These are phyloP conservation scores for Diaporthe batatas DNA, from an alignment of 2,329 filamentous ascomycete species.

Conservation along the genomic window DNA sequence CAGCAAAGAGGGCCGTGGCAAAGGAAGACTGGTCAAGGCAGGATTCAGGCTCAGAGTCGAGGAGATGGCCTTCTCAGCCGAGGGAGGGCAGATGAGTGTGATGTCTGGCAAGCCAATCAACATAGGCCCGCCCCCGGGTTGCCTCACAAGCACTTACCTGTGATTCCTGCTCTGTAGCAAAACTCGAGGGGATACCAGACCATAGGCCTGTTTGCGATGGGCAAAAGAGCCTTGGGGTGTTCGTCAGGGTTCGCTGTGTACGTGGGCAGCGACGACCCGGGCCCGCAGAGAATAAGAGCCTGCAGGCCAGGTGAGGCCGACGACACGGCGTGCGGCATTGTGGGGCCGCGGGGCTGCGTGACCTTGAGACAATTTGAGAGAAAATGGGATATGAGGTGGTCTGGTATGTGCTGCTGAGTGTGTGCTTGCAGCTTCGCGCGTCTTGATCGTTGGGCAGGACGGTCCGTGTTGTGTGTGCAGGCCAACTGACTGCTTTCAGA, in stretches of 20 bases:
- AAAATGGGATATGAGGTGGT: background rate
- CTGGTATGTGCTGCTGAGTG: background rate
- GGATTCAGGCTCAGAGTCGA: conserved; percentile 82
- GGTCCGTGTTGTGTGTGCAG: background rate
- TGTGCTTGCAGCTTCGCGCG: background rate
- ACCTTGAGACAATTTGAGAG: background rate
- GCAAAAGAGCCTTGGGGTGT: conserved; percentile 84
- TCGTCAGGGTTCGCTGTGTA: conserved; percentile 86
- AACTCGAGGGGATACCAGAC: conserved; percentile 91
- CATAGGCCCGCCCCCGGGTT: background rate
- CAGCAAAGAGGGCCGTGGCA: conserved; percentile 80
- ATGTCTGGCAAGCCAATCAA: conserved; percentile 60
- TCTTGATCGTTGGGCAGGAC: background rate
- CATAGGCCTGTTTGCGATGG: conserved; percentile 88
- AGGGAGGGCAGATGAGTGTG: conserved; percentile 74
- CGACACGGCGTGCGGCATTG: conserved; percentile 81
- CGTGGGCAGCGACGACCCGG: conserved; percentile 84
- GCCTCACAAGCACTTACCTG: conserved; percentile 62
- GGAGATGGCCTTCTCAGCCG: conserved; percentile 75
- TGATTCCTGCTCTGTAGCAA: conserved; percentile 84
- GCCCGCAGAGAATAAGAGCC: conserved; percentile 85
- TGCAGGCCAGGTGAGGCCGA: conserved; percentile 84
- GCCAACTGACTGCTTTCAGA: background rate
- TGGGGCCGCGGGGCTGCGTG: conserved; percentile 38
- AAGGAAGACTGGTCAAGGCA: conserved; percentile 79